phyloP scores from a whole-genome alignment of 441 rosid genomes.

The Pelargonium citronellum region DNA sequence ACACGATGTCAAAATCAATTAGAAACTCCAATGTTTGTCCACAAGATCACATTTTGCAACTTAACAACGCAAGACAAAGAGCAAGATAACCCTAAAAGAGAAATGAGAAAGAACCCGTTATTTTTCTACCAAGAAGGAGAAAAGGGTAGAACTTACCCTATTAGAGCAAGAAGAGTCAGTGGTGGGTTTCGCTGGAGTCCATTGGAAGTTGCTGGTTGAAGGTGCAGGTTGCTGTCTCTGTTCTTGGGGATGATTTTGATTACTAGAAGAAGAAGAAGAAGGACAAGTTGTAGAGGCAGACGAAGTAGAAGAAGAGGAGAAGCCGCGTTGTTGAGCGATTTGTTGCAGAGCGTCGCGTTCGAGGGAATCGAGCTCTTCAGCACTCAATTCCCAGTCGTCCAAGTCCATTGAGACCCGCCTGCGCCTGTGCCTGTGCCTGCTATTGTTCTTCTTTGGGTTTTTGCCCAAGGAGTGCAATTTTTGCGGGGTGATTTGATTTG shows the following conservation, averaged over 20 bases:
- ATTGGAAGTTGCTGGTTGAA: neutral
- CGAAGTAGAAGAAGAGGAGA: constrained; percentile 21
- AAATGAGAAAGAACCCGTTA: neutral
- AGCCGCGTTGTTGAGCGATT: constrained; percentile 42
- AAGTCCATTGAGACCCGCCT: constrained; percentile 29
- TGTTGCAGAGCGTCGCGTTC: constrained; percentile 67
- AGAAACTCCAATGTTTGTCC: neutral
- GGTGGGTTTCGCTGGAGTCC: neutral
- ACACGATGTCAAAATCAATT: neutral
- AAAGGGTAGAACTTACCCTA: neutral
- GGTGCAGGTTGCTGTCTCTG: neutral
- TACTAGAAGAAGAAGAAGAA: constrained; percentile 20
- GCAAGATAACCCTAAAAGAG: neutral
- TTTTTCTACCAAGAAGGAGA: neutral
- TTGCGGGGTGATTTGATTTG: neutral
- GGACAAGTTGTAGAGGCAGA: constrained; percentile 8
- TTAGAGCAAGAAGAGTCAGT: constrained; percentile 3
- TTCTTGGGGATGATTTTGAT: neutral
- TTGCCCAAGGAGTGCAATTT: neutral
- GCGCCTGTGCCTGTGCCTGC: neutral
- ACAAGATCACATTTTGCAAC: neutral
- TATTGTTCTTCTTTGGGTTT: neutral
- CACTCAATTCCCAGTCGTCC: constrained; percentile 78
- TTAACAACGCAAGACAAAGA: neutral
- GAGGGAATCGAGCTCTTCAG: constrained; percentile 69